Evolutionary conservation across 129 eudicot species (phyloP).

Genomic region (Chrysanthemum seticuspe): DNA sequence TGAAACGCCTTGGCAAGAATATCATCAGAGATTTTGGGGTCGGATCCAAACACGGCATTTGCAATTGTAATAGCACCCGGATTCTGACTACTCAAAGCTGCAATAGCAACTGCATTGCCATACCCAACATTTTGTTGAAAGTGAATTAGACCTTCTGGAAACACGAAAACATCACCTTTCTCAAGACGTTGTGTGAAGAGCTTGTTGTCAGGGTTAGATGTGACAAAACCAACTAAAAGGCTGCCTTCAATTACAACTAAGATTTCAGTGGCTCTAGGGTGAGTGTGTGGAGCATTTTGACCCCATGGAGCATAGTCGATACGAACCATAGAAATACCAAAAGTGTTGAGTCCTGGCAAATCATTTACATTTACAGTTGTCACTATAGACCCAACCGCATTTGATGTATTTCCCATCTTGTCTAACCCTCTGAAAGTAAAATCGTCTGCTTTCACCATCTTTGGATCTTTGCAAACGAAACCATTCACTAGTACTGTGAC

Average conservation of each 20-base stretch:
- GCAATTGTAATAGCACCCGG: slow-evolving; percentile 36
- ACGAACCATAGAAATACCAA: no score
- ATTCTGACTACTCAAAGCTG: slow-evolving; percentile 43
- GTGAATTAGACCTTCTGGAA: slow-evolving; percentile 41
- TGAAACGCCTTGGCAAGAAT: slow-evolving; percentile 17
- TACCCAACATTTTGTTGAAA: slow-evolving; percentile 30
- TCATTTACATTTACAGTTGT: no score
- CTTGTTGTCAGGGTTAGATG: slow-evolving; percentile 33
- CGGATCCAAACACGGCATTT: slow-evolving; percentile 27
- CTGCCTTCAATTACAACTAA: slow-evolving; percentile 30
- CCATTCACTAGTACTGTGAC: no score
- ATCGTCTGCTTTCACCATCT: no score
- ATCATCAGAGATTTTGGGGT: slow-evolving; percentile 2
- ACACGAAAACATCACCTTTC: slow-evolving; percentile 40
- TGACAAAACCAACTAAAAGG: slow-evolving; percentile 35
- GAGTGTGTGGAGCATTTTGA: slow-evolving; percentile 28
- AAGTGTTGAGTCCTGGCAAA: no score
- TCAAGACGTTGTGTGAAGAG: slow-evolving; percentile 22
- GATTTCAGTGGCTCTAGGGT: slow-evolving; percentile 34
- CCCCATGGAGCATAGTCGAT: no score
- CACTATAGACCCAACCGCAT: no score
- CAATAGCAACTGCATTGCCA: slow-evolving; percentile 29
- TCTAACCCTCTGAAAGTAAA: no score
- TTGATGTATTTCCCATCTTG: no score
- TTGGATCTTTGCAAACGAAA: no score